Evolutionary conservation across 1,284 basidiomycete genomes (phyloP), one percentile per base, ranked within the genome.

Genomic region (Vanrija pseudolonga): DNA sequence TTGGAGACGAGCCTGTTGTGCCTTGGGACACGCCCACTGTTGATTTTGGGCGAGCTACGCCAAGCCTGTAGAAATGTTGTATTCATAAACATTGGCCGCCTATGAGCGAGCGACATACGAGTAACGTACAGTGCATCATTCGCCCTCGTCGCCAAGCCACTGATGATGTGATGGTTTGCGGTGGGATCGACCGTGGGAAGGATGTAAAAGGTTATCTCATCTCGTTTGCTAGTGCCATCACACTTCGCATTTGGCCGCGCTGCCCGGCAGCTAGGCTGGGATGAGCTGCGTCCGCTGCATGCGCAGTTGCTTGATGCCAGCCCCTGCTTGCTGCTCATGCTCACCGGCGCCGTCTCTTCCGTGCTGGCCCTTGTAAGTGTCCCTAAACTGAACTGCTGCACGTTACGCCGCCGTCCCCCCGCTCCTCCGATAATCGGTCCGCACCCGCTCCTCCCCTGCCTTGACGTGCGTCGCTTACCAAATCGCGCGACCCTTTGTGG

Each of bases 1-100:
- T 74, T 55, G 72, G 67, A 3, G 72, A 74, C 58, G 60, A 72
- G 22, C 68, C 68, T 2, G 55, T 69, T 11, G 58, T 66, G 12
- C 44, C 53, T 3, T 72, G 71, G 71, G 58, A 53, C 9, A 62
- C 61, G 3, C 68, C 69, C 3, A 59, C 51, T 11, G 59, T 68
- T 22, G 67, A 68, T 57, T 50, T 61, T 17, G 32, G 32, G 32
- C 26, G 23, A 18, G n/a, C n/a, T 8, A 45, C 28, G 11, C 44
- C 23, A 15, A 45, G n/a, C 44, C 19, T 23, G 44, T 23, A 24
- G 22, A 8, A 7, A 17, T 45, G 14, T 18, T 26, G 28, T 32
- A 32, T 32, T 15, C 32, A 32, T 32, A 32, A 3, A 6, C 22
- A 18, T 42, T n/a, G 19, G 12, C 22, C 11, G 4, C 40, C 40